Percentiles rank a stretch among this genome's conserved stretches.
These are phyloP conservation scores for Xanthoceras sorbifolium DNA, from an alignment of 345 rosid species.

Conservation along the genomic window DNA sequence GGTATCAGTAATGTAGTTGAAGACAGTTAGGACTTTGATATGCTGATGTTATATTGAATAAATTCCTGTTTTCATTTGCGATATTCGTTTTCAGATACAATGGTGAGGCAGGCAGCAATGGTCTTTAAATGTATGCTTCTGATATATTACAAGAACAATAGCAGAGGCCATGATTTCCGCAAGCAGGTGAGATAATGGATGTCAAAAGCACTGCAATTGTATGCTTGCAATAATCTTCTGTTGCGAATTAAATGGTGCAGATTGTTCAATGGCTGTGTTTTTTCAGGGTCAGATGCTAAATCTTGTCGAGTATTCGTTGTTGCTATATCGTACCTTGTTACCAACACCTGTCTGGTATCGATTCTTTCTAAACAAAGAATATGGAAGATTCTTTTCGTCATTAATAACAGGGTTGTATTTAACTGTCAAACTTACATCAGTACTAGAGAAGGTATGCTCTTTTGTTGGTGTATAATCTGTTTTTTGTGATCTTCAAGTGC, in stretches of 20 bases:
- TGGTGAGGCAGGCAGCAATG: constrained; percentile 93
- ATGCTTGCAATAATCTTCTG: not conserved
- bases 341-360: constrained; percentile 89
- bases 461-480: no score
- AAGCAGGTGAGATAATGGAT: constrained; percentile 58
- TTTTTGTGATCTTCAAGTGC: no score
- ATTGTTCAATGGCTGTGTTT: constrained; percentile 27
- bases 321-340: constrained; percentile 72
- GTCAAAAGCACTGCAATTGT: not conserved
- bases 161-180: constrained; percentile 91
- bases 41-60: not conserved
- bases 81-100: constrained; percentile 63
- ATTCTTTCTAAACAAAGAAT: constrained; percentile 83
- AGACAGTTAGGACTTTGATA: not conserved
- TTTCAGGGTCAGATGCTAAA: constrained; percentile 79
- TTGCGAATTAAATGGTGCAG: not conserved
- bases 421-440: constrained; percentile 77
- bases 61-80: constrained; percentile 16
- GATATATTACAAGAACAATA: constrained; percentile 80
- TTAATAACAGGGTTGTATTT: constrained; percentile 77
- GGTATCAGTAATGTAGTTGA: not conserved
- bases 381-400: constrained; percentile 84
- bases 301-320: constrained; percentile 64
- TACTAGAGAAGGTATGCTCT: constrained; percentile 68
- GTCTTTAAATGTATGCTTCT: constrained; percentile 77